phyloP scores from a whole-genome alignment of 805 yeast species.

The Cyberlindnera galapagoensis region DNA sequence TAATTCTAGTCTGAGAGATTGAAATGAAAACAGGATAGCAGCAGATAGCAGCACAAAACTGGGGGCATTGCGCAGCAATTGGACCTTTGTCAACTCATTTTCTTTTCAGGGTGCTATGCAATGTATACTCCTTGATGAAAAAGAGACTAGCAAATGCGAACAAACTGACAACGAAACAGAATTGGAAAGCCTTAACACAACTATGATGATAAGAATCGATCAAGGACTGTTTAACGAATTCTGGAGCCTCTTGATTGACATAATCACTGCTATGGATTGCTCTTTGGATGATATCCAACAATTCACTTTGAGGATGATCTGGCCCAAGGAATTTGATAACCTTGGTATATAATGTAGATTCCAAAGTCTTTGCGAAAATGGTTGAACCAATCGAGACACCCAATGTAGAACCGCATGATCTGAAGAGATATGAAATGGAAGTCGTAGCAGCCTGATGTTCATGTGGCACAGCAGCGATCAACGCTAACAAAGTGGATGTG shows the following conservation, averaged over 20 bases:
- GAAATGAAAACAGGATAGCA: no score
- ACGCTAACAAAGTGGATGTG: slow-evolving; percentile 58
- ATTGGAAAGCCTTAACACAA: slow-evolving; percentile 47
- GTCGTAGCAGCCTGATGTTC: slow-evolving; percentile 64
- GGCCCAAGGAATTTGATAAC: slow-evolving; percentile 29
- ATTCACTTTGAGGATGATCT: slow-evolving; percentile 30
- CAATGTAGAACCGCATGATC: slow-evolving; percentile 60
- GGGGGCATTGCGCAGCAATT: no score
- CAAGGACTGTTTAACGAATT: slow-evolving; percentile 39
- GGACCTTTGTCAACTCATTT: slow-evolving; percentile 4
- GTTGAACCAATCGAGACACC: slow-evolving; percentile 63
- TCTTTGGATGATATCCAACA: slow-evolving; percentile 38
- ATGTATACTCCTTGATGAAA: slow-evolving; percentile 50
- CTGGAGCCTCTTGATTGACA: slow-evolving; percentile 45
- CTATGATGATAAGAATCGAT: slow-evolving; percentile 45
- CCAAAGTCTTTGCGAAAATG: slow-evolving; percentile 45
- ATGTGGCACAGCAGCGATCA: slow-evolving; percentile 66
- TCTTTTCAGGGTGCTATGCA: slow-evolving; percentile 48
- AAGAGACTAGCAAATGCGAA: slow-evolving; percentile 36
- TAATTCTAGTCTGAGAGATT: no score
- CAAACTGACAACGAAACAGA: slow-evolving; percentile 31
- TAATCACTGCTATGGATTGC: slow-evolving; percentile 56
- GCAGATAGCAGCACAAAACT: no score
- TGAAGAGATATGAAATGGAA: slow-evolving; percentile 58
- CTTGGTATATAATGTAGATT: slow-evolving; percentile 20